Base-by-base conservation (phyloP, 805 yeast genomes). In the Peterozyma toletana region DNA sequence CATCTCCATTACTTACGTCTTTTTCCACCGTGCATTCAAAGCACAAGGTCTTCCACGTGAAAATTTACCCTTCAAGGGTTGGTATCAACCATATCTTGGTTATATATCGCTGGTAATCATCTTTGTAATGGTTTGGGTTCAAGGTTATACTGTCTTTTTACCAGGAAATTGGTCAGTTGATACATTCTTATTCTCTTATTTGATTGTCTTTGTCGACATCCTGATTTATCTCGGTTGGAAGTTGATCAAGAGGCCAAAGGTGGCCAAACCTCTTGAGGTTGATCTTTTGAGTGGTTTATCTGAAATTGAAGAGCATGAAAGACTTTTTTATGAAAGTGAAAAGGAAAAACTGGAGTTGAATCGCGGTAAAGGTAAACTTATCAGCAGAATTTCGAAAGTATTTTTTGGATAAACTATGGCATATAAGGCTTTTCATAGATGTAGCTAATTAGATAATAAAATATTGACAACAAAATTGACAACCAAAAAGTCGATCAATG, bases 11-110 rank as follows among this genome's bases (percentile, higher is more conserved):
- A 75, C 83, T 15, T 85, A 78, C 56, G 50, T 80, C 27, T 73
- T 80, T 48, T 86, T 83, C 62, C 71, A 78, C 55, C 67, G 73
- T 42, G 88, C 83, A 1, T 70, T 77, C 48, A 53, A 60, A 36
- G 73, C 67, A 1, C 87, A 85, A 52, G 70, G 70, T 14, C 50
- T 75, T 15, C 72, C 68, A 56, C 66, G 76, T 39, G 45, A 46
- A 33, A 57, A 53, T 7, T 62, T 82, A 39, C 73, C 79, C 3
- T 80, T 71, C 60, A 66, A 59, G 44, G 73, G 80, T n/a, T 72
- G 74, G 56, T 63, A 55, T 50, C 56, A 46, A 33, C 67, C 55
- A 39, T 67, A 44, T 48, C 45, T 57, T 2, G 49, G 58, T 14
- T 29, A 43, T 33, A 35, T 52, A 13, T 51, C 57, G 1, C 37